A percentile compares a stretch with the other conserved stretches of the same genome.
Evolutionary conservation across 441 rosid species (phyloP).

Genomic region (Pelargonium cotyledonis): DNA sequence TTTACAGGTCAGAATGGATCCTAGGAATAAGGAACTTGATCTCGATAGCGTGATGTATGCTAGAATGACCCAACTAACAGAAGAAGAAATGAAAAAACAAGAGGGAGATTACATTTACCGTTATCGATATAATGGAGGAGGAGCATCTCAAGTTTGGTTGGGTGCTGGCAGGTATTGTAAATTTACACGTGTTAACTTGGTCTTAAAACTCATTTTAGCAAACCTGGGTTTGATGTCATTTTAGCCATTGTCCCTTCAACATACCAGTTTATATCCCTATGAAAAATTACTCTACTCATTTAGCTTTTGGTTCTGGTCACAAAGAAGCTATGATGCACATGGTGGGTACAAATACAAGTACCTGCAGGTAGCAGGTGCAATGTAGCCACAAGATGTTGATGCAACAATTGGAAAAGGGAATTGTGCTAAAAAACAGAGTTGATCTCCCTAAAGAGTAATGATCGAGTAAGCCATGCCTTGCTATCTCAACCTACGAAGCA

Average conservation of each 20-base stretch:
- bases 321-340: not conserved
- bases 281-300: not conserved
- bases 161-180: constrained; percentile 70
- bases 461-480: too few species aligned
- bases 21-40: constrained; percentile 68
- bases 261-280: not conserved
- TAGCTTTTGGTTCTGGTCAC: too few species aligned
- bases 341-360: not conserved
- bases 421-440: constrained; percentile 4
- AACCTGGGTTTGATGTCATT: not conserved
- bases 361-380: not conserved
- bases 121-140: constrained; percentile 91
- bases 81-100: constrained; percentile 76
- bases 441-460: not conserved
- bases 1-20: constrained; percentile 88
- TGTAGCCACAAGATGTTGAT: not conserved
- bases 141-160: constrained; percentile 98
- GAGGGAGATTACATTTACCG: constrained; percentile 90
- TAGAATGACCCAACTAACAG: constrained; percentile 46
- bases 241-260: not conserved
- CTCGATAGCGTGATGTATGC: constrained; percentile 61
- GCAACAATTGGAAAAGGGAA: not conserved
- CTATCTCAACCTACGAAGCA: too few species aligned
- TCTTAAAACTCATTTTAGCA: not conserved
- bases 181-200: constrained; percentile 8